phyloP scores from a whole-genome alignment of 768 basidiomycete species.

The Tulasnella sp. region DNA sequence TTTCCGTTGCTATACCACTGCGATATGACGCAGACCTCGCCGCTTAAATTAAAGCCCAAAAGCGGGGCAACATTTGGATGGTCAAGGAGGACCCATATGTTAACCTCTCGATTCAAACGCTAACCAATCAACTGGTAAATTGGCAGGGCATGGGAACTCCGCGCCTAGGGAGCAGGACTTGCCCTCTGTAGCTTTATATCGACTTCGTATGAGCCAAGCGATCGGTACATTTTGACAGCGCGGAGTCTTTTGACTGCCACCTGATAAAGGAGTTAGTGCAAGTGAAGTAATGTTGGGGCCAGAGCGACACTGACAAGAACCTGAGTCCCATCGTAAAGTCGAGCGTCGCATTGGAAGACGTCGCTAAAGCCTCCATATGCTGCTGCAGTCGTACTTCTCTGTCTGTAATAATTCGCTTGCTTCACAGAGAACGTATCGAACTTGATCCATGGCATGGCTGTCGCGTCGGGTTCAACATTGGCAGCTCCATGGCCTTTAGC shows the following conservation, averaged over 20 bases:
- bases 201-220: not conserved
- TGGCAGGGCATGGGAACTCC: too few relatives aligned
- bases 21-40: not conserved
- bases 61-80: not conserved
- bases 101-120: not conserved
- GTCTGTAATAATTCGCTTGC: not conserved
- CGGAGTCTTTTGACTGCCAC: slow-evolving; percentile 10
- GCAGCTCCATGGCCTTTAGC: too few relatives aligned
- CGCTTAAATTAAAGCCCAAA: not conserved
- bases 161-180: too few relatives aligned
- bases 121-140: too few relatives aligned
- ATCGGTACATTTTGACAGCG: not conserved
- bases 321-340: not conserved
- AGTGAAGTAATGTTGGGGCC: too few relatives aligned
- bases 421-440: not conserved
- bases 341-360: slow-evolving; percentile 6
- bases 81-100: not conserved
- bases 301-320: not conserved
- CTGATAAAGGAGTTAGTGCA: too few relatives aligned
- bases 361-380: slow-evolving; percentile 17
- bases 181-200: not conserved
- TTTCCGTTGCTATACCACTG: not conserved
- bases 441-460: not conserved
- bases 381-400: not conserved
- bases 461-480: too few relatives aligned